Percentiles rank a stretch among this genome's conserved stretches.
Evolutionary conservation across 495 filamentous ascomycete species (phyloP).

Genomic region (Parathielavia hyrcaniae): DNA sequence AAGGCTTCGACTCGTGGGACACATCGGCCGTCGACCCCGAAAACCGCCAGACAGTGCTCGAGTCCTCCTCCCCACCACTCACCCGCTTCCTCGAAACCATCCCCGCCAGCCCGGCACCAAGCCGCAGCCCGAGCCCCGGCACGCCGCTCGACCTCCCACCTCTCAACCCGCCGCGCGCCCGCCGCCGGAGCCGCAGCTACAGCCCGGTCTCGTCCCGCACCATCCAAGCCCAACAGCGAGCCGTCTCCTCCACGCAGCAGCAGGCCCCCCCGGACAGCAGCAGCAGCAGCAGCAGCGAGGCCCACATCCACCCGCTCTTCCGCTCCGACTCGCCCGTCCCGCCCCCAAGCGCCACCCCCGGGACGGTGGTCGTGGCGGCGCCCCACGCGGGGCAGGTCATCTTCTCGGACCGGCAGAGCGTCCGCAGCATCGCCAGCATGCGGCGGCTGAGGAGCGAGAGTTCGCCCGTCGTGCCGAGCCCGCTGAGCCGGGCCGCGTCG

Average conservation of each 20-base stretch:
- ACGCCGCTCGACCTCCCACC: conserved; percentile 38
- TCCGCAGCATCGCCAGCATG: conserved; percentile 54
- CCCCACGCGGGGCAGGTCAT: conserved; percentile 65
- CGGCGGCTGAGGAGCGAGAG: conserved; percentile 52
- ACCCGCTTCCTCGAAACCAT: conserved; percentile 53
- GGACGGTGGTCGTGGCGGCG: conserved; percentile 64
- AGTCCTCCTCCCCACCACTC: conserved; percentile 40
- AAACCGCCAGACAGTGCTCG: conserved; percentile 49
- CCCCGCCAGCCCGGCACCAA: conserved; percentile 50
- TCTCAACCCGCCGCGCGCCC: conserved; percentile 35
- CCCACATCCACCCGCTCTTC: conserved; percentile 82
- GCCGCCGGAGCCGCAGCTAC: conserved; percentile 40
- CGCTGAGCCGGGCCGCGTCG: conserved; percentile 46
- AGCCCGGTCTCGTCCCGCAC: conserved; percentile 34
- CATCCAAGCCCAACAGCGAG: conserved; percentile 29
- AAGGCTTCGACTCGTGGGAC: conserved; percentile 66
- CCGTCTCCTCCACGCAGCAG: conserved; percentile 33
- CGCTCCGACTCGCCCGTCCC: conserved; percentile 66
- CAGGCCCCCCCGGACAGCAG: too few relatives aligned
- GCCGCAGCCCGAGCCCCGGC: conserved; percentile 46
- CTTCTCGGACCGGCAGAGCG: conserved; percentile 51
- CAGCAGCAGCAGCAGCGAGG: too few relatives aligned
- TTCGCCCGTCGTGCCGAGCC: conserved; percentile 50
- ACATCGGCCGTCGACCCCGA: conserved; percentile 56
- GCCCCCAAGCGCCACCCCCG: conserved; percentile 59